phyloP scores from a whole-genome alignment of 768 basidiomycete species.

The Cystobasidium onofrii region DNA sequence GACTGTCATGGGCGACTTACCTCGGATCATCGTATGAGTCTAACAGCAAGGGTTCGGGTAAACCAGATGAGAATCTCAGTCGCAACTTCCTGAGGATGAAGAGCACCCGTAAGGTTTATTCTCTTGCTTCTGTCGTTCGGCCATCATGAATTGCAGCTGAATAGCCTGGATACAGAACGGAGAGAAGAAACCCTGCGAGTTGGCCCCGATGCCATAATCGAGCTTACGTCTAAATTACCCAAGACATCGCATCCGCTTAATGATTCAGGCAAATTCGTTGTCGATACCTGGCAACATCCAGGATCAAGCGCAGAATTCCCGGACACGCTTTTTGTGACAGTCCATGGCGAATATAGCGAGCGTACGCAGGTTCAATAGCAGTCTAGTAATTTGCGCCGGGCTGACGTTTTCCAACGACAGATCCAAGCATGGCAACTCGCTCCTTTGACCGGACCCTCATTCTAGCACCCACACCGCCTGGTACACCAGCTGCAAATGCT shows the following conservation, averaged over 20 bases:
- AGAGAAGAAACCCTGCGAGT: conserved; percentile 56
- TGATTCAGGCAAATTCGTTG: conserved; percentile 70
- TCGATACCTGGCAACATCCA: conserved; percentile 66
- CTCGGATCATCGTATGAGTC: conserved; percentile 44
- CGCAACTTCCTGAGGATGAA: conserved; percentile 56
- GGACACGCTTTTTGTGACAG: conserved; percentile 56
- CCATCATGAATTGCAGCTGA: too few relatives aligned
- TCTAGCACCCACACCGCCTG: conserved; percentile 67
- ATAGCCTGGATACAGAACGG: conserved; percentile 34
- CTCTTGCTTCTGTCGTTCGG: neutral
- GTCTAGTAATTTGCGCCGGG: conserved; percentile 12
- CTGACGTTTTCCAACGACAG: conserved; percentile 45
- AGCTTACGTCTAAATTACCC: conserved; percentile 60
- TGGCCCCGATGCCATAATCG: conserved; percentile 59
- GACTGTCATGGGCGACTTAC: conserved; percentile 66
- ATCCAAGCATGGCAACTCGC: conserved; percentile 66
- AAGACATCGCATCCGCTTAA: conserved; percentile 72
- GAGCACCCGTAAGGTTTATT: conserved; percentile 33
- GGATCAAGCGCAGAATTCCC: conserved; percentile 43
- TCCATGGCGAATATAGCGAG: conserved; percentile 89
- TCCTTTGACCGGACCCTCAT: conserved; percentile 92
- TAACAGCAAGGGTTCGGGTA: neutral
- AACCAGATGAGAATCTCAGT: conserved; percentile 50
- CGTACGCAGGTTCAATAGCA: conserved; percentile 51
- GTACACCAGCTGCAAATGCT: conserved; percentile 66